phyloP scores from a whole-genome alignment of 768 basidiomycete genomes.

The Chalciporus piperatus region DNA sequence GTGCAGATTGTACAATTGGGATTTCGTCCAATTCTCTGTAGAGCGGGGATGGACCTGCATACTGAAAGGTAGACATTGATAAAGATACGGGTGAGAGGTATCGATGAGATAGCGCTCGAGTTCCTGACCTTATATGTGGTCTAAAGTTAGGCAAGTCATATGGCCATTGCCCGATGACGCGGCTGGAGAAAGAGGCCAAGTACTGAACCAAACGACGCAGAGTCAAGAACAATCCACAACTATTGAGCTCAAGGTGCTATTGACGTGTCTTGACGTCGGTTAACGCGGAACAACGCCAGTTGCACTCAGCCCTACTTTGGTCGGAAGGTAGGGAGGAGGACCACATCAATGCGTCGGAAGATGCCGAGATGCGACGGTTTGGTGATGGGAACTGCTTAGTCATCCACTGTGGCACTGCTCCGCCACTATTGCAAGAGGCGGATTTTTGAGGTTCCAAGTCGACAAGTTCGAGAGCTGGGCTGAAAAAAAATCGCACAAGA shows the following conservation, averaged over 20 bases:
- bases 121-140: background rate
- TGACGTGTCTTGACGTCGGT: no score
- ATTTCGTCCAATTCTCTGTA: constrained; percentile 37
- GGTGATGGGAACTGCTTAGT: constrained; percentile 25
- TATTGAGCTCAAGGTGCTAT: no score
- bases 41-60: constrained; percentile 3
- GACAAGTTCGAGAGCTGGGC: constrained; percentile 12
- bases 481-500: constrained; percentile 16
- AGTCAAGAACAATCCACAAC: no score
- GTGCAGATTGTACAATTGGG: constrained; percentile 32
- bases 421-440: constrained; percentile 3
- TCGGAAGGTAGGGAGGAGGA: constrained; percentile 8
- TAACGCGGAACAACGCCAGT: no score
- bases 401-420: constrained; percentile 7
- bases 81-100: background rate
- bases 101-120: background rate
- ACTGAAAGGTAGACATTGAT: constrained; percentile 3
- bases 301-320: background rate
- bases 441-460: constrained; percentile 27
- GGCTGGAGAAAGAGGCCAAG: background rate
- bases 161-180: no score
- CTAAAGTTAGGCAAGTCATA: background rate
- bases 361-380: background rate
- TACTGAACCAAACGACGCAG: no score
- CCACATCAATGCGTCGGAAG: background rate